These are phyloP conservation scores for Penicillium steckii DNA, from an alignment of 495 filamentous ascomycete species.

Conservation along the genomic window DNA sequence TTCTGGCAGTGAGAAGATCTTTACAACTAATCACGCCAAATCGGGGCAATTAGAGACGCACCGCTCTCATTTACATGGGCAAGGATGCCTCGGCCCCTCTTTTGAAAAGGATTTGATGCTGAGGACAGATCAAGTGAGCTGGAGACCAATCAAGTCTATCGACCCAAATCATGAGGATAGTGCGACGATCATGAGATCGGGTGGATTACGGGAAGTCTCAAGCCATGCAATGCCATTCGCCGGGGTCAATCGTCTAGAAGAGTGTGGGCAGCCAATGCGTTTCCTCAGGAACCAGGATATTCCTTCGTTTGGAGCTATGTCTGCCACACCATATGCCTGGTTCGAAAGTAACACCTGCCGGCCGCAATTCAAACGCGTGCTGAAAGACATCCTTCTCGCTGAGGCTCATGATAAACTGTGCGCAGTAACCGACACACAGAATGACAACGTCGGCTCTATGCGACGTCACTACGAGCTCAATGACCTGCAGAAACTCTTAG, in stretches of 20 bases:
- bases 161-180: neutral
- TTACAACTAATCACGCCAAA: neutral
- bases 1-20: constrained; percentile 42
- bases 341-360: constrained; percentile 2
- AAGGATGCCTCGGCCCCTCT: neutral
- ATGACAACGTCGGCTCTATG: neutral
- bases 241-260: neutral
- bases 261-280: neutral
- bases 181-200: neutral
- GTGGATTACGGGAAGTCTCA: neutral
- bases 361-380: neutral
- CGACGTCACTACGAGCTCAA: constrained; percentile 23
- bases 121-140: neutral
- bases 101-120: neutral
- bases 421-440: neutral
- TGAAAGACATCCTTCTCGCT: constrained; percentile 17
- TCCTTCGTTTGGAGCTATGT: neutral
- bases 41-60: neutral
- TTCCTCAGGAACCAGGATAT: neutral
- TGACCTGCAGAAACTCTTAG: constrained; percentile 22
- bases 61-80: neutral
- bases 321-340: constrained; percentile 19
- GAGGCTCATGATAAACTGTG: constrained; percentile 17
- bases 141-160: neutral
- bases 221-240: neutral